Percentiles rank a stretch among this genome's conserved stretches.
phyloP scores from a whole-genome alignment of 768 basidiomycete species.

The Trametes maxima region DNA sequence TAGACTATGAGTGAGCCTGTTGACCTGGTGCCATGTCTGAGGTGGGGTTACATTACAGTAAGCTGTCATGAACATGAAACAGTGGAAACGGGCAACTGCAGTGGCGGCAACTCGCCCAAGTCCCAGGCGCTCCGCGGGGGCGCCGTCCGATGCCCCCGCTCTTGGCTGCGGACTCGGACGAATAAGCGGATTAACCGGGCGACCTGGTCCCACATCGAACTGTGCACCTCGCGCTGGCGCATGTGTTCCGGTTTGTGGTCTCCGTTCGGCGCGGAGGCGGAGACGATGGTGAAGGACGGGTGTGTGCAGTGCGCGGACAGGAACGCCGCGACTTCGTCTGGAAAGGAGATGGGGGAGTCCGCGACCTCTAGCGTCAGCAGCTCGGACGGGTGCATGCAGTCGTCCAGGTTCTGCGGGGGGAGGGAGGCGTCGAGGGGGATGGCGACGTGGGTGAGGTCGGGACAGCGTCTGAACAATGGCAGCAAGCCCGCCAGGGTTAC shows the following conservation, averaged over 20 bases:
- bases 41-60: no score
- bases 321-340: slow-evolving; percentile 20
- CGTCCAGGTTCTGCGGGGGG: neutral
- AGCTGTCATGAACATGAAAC: neutral
- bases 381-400: neutral
- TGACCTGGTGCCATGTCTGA: no score
- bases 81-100: neutral
- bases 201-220: slow-evolving; percentile 15
- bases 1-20: no score
- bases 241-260: slow-evolving; percentile 14
- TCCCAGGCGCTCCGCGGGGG: neutral
- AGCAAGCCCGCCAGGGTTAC: slow-evolving; percentile 22
- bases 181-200: slow-evolving; percentile 12
- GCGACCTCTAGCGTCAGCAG: slow-evolving; percentile 20
- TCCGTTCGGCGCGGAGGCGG: slow-evolving; percentile 10
- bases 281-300: slow-evolving; percentile 11
- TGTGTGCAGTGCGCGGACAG: slow-evolving; percentile 21
- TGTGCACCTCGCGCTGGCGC: slow-evolving; percentile 11
- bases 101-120: neutral
- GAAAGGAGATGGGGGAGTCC: slow-evolving; percentile 16
- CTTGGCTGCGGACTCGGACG: slow-evolving; percentile 8
- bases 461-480: slow-evolving; percentile 15
- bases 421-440: slow-evolving; percentile 17
- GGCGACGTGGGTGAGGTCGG: slow-evolving; percentile 16
- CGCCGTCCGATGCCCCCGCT: neutral